Evolutionary conservation across 768 basidiomycete genomes (phyloP).

Genomic region (Chiua virens): DNA sequence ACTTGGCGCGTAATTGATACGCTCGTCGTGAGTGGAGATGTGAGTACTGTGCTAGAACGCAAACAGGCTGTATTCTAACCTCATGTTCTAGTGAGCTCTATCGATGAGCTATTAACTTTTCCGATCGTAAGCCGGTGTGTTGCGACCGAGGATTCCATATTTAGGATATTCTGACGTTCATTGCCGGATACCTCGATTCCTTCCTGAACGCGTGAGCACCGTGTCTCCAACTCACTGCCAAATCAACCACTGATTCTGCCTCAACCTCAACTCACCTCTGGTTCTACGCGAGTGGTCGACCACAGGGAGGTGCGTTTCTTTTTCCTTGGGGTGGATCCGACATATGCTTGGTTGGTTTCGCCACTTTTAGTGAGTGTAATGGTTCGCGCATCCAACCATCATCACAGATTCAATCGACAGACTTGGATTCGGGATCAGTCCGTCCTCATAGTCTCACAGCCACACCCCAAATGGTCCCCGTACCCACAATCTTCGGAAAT

Average conservation of each 20-base stretch:
- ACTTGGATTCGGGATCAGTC: constrained; percentile 17
- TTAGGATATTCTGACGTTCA: constrained; percentile 27
- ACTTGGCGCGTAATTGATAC: constrained; percentile 38
- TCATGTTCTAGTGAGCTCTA: constrained; percentile 29
- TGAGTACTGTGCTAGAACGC: constrained; percentile 13
- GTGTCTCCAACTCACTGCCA: too few relatives aligned
- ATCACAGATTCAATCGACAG: constrained; percentile 19
- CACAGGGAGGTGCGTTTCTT: constrained; percentile 23
- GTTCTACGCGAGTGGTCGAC: constrained; percentile 28
- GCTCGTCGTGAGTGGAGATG: constrained; percentile 39
- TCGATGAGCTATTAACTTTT: constrained; percentile 28
- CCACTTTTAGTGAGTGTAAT: neutral
- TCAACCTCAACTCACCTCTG: constrained; percentile 29
- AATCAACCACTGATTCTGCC: neutral
- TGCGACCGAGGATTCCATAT: neutral
- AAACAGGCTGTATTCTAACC: neutral
- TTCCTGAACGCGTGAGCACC: constrained; percentile 36
- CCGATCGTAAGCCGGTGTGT: constrained; percentile 30
- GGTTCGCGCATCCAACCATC: constrained; percentile 30
- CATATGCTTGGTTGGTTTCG: neutral
- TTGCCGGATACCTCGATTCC: constrained; percentile 39
- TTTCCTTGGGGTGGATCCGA: neutral
- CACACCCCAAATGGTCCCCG: constrained; percentile 7
- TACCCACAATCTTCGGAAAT: neutral
- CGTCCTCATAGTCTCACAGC: constrained; percentile 11